A percentile compares a stretch with the other conserved stretches of the same genome.
Evolutionary conservation across 768 basidiomycete species (phyloP).

Genomic region (Kwoniella dendrophila): DNA sequence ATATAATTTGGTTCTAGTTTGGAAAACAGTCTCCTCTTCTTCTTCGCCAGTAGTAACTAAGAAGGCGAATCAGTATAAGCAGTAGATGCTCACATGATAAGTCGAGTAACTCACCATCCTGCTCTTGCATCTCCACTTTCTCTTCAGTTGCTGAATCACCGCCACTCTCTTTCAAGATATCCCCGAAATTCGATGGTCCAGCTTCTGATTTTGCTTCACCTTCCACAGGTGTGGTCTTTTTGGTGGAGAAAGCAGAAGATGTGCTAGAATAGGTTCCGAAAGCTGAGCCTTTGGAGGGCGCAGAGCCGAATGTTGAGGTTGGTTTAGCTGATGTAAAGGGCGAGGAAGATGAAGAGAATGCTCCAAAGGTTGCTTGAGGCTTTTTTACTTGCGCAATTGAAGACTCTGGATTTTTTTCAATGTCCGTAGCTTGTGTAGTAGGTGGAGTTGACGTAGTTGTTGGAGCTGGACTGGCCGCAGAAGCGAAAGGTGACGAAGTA

Average conservation of each 20-base stretch:
- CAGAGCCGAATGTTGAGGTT: constrained; percentile 21
- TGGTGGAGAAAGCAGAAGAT: constrained; percentile 46
- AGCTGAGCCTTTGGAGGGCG: constrained; percentile 28
- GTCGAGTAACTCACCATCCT: constrained; percentile 52
- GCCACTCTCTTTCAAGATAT: constrained; percentile 38
- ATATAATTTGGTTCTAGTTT: constrained; percentile 55
- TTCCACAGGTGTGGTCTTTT: constrained; percentile 20
- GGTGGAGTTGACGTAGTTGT: constrained; percentile 5
- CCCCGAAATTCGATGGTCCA: constrained; percentile 44
- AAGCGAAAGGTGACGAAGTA: neutral
- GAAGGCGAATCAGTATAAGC: neutral
- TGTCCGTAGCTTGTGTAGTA: neutral
- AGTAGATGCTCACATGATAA: neutral
- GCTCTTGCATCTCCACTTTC: constrained; percentile 54
- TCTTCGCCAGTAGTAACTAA: constrained; percentile 58
- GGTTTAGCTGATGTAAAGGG: constrained; percentile 32
- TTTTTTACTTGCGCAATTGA: constrained; percentile 40
- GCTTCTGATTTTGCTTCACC: constrained; percentile 25
- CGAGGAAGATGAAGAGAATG: constrained; percentile 43
- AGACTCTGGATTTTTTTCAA: constrained; percentile 9
- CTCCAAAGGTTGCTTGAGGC: constrained; percentile 48
- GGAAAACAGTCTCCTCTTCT: constrained; percentile 55
- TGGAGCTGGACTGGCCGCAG: too few species aligned
- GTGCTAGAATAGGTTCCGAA: constrained; percentile 46
- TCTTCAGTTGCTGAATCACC: constrained; percentile 39